phyloP scores from a whole-genome alignment of 140 eudicot genomes.

The Senecio squalidus region DNA sequence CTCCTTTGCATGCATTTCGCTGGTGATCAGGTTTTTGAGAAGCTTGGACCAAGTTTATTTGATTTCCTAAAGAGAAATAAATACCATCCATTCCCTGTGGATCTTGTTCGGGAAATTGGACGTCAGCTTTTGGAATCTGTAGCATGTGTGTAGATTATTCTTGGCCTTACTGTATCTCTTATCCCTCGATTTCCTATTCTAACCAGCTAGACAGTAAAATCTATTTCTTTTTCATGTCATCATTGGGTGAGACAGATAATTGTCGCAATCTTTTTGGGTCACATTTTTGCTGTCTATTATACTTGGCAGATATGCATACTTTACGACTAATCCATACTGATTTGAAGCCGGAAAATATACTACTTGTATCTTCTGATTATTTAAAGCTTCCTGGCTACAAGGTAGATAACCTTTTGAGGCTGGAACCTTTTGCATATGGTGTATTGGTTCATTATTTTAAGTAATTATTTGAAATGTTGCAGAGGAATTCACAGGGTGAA shows the following conservation, averaged over 20 bases:
- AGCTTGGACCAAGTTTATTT: slow-evolving; percentile 98
- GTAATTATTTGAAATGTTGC: slow-evolving; percentile 42
- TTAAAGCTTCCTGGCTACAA: slow-evolving; percentile 70
- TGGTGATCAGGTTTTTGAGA: slow-evolving; percentile 96
- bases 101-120: slow-evolving; percentile 95
- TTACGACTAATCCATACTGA: slow-evolving; percentile 78
- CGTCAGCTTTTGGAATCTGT: slow-evolving; percentile 96
- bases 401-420: slow-evolving; percentile 47
- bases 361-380: slow-evolving; percentile 68
- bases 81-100: slow-evolving; percentile 80
- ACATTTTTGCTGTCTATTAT: slow-evolving; percentile 25
- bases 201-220: background rate
- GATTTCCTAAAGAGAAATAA: slow-evolving; percentile 80
- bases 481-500: slow-evolving; percentile 63
- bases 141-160: slow-evolving; percentile 83
- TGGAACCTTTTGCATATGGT: slow-evolving; percentile 21
- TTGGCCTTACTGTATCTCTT: slow-evolving; percentile 23
- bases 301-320: slow-evolving; percentile 83
- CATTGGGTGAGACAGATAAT: slow-evolving; percentile 1
- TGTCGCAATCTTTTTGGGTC: slow-evolving; percentile 19
- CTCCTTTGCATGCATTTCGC: slow-evolving; percentile 45
- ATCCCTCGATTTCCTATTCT: background rate
- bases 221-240: background rate
- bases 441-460: slow-evolving; percentile 25
- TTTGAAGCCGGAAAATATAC: slow-evolving; percentile 94